Base-by-base conservation (phyloP, 176 grass and related monocot species). In the Saccharum officinarum region DNA sequence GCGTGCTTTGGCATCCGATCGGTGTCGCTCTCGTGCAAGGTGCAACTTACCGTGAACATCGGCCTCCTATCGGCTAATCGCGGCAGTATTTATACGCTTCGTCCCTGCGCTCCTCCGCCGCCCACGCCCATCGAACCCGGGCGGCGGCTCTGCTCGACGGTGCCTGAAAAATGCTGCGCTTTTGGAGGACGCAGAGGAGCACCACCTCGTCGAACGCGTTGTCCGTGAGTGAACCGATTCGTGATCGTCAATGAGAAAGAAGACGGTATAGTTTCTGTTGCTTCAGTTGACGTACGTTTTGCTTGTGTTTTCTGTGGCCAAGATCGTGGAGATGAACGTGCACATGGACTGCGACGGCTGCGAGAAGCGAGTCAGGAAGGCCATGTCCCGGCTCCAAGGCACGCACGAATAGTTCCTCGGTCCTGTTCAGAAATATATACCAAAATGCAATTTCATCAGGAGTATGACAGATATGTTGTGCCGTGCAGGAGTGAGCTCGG, bases 271-370 rank as follows among this genome's bases (percentile, higher is more conserved):
- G 36, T 45, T 66, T 31, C 5, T 66, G 40, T 54, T 59, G 28
- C 50, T 67, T 69, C 57, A n/a, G 13, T 73, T 30, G 52, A 49
- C 33, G 0, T 70, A 22, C 17, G 18, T 71, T 31, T 42, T 26
- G 36, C 8, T 59, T 76, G 42, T 72, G 10, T 12, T 10, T 78
- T 9, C 4, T 75, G 44, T 63, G 52, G 38, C 38, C 52, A 9
- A 98, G 95, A 86, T 85, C 30, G 93, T 98, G 68, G 93, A 95
- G 93, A 92, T 93, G 68, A 94, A 88, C 67, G 91, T 95, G 47
- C 95, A 93, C 81, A 95, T 98, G 93, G 93, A 98, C 65, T 98
- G 95, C n/a, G 91, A 90, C 41, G 95, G 93, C 44, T 98, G 93
- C 89, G 79, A 93, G 80, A 89, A 61, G 68, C 87, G 91, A 76